Conservation (phyloP, 257 asterid species). For the Paulownia fortunei region DNA sequence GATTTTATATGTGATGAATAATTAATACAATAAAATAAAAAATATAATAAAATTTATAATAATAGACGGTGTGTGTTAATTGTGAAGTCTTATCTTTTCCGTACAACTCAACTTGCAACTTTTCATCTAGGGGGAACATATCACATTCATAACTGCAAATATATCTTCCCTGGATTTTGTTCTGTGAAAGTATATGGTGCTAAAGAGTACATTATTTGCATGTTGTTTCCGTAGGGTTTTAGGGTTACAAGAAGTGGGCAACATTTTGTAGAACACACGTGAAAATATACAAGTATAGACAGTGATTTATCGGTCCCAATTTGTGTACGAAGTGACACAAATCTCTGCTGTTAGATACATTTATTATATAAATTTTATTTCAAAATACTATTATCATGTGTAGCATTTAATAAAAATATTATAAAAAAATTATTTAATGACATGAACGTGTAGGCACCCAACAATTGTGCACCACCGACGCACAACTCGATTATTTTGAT, state of each 20-base stretch:
- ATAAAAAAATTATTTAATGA: no score
- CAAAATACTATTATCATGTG: neutral
- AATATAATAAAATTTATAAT: no score
- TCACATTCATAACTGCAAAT: slow-evolving; percentile 8
- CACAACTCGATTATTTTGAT: neutral
- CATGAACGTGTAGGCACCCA: no score
- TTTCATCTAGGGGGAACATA: neutral
- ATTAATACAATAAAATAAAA: no score
- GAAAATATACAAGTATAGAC: neutral
- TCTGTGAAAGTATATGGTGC: neutral
- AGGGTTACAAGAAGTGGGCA: neutral
- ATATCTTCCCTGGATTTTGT: slow-evolving; percentile 27
- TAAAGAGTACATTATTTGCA: neutral
- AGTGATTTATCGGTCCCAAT: slow-evolving; percentile 12
- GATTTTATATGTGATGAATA: no score
- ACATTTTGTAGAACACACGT: neutral
- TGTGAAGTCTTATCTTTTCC: slow-evolving; percentile 24
- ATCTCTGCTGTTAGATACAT: neutral
- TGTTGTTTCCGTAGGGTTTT: neutral
- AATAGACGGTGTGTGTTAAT: no score
- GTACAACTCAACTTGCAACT: slow-evolving; percentile 34
- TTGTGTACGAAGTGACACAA: neutral
- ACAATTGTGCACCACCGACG: no score
- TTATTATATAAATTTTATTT: neutral
- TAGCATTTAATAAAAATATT: no score